Base-by-base conservation (phyloP, 1,284 basidiomycete species). In the Serendipita sp. region DNA sequence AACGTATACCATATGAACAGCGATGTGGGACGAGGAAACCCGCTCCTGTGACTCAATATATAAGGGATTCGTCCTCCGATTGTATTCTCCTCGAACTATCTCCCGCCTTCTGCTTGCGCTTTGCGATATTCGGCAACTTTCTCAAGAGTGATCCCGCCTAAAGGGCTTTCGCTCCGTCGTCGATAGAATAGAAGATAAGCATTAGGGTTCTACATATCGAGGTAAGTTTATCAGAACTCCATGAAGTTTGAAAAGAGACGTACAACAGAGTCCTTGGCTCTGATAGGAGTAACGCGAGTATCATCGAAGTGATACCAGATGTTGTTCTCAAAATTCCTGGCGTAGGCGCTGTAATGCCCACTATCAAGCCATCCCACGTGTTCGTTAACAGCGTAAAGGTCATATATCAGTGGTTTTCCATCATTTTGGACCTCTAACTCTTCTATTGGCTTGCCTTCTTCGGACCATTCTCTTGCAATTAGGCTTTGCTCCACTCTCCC, bases 281-380 rank as follows among this genome's bases (percentile, higher is more conserved):
- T 76, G 34, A 82, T 77, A 41, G 75, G 71, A 30, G 82, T 82
- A 60, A 94, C 92, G 69, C 83, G 84, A 6, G 90, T 87, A 74
- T 99, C 96, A 72, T 99, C 96, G 68, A 95, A 99, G 72, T 97
- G 93, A 76, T 98, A 95, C 96, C 96, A 99, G 70, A 89, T 84
- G 42, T 79, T 79, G 63, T 87, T 89, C 50, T 82, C 73, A 67
- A 89, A 85, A 72, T 96, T 96, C 70, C 84, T 79, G 35, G 93
- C 93, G 73, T 92, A 97, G 2, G 96, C 94, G 4, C 94, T 90
- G 74, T 99, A 99, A 74, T 99, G 95, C 0, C 95, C 95, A 47
- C 94, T 93, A 35, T 93, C 93, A n/a, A 97, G 77, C 1, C 93
- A 94, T 55, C 94, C 94, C 67, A 94, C 82, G 74, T 98, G 94